Conservation (phyloP, 306 rosid genomes). For the Aeschynomene evenia region DNA sequence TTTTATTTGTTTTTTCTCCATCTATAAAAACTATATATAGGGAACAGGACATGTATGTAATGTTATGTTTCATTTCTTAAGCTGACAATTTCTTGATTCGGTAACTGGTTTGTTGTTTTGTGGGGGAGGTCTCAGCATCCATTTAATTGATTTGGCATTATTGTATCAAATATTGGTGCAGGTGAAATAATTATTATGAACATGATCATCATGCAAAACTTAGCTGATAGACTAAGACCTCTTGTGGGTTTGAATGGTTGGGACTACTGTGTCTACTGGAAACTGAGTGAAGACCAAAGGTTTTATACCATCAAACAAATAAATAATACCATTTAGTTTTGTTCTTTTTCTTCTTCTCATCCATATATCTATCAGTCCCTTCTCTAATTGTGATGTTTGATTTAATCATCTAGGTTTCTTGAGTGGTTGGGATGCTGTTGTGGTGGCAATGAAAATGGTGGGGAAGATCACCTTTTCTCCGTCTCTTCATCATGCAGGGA, state of each 20-base stretch:
- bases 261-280: conserved; percentile 86
- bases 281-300: conserved; percentile 85
- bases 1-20: background rate
- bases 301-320: conserved; percentile 15
- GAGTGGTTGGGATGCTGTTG: conserved; percentile 87
- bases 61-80: background rate
- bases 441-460: conserved; percentile 68
- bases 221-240: conserved; percentile 70
- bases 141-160: conserved; percentile 19
- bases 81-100: conserved; percentile 31
- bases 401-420: conserved; percentile 55
- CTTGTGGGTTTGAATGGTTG: conserved; percentile 75
- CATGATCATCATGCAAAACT: conserved; percentile 52
- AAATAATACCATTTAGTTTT: background rate
- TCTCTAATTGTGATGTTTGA: conserved; percentile 20
- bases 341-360: background rate
- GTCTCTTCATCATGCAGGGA: conserved; percentile 80
- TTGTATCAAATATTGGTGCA: conserved; percentile 38
- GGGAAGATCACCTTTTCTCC: conserved; percentile 61
- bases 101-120: conserved; percentile 31
- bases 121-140: conserved; percentile 18
- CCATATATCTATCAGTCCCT: background rate
- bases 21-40: background rate
- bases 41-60: background rate
- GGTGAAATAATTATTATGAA: conserved; percentile 49